Base-by-base conservation (phyloP, 768 basidiomycete genomes). In the Cubamyces sp. region DNA sequence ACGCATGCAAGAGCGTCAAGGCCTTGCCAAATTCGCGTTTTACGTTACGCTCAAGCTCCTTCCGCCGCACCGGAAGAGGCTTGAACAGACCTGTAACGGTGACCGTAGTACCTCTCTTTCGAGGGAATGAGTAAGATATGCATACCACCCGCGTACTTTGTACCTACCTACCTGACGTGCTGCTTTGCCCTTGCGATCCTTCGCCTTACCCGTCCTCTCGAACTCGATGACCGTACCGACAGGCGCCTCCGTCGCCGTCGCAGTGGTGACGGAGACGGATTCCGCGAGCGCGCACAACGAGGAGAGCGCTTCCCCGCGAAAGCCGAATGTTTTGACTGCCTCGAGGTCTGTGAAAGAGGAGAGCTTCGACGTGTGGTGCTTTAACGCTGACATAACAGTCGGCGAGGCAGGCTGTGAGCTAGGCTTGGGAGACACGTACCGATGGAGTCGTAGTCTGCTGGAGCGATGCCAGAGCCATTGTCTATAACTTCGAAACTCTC, bases 281-380 rank as follows among this genome's bases (percentile, higher is more conserved):
- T 91, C 87, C 52, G 87, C 84, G 0, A 97, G 75, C 1, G 92
- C 92, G 70, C 96, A 99, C 0, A 99, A 81, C 3, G 96, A 95
- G 7, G 94, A 94, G 0, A 99, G 79, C 0, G 97, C 97, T 76
- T 99, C 97, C 16, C 97, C 97, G 40, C 97, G 84, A 71, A 98
- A 99, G 0, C 96, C 96, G 73, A 98, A 97, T 0, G 94, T 94
- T 5, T 77, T 75, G 11, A 98, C 85, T 0, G 81, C 76, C 2
- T 84, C 77, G 3, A 98, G 83, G 70, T 94, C 92, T 3, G 83
- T 75, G 69, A 89, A 94, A 0, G 86, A 83, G 3, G 85, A 74
- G 0, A 99, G 79, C 74, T 99, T 99, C 6, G 96, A 98, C 0
- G 96, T 99, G 71, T 94, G 86, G 69, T 97, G 92, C 72, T 97